phyloP scores from a whole-genome alignment of 2,329 filamentous ascomycete species.

The Pseudogymnoascus destructans region DNA sequence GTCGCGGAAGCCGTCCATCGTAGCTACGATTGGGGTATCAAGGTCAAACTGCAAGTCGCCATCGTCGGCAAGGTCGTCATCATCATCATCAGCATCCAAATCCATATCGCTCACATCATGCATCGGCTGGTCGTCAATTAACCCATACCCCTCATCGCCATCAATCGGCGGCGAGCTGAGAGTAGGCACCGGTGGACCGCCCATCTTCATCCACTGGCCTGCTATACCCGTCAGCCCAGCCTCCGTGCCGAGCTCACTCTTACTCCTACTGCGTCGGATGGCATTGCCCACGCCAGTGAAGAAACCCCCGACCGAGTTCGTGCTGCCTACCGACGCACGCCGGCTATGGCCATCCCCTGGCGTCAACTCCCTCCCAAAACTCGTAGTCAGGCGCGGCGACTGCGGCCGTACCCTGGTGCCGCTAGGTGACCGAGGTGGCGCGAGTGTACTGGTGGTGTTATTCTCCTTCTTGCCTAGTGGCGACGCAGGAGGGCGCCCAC shows the following conservation, averaged over 20 bases:
- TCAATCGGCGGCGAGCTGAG: conserved; percentile 35
- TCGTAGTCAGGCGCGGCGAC: conserved; percentile 23
- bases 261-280: conserved; percentile 40
- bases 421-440: conserved; percentile 38
- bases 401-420: conserved; percentile 36
- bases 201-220: conserved; percentile 42
- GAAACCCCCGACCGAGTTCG: conserved; percentile 27
- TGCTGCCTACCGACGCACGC: conserved; percentile 32
- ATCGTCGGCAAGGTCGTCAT: conserved; percentile 50
- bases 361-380: conserved; percentile 35
- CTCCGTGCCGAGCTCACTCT: conserved; percentile 36
- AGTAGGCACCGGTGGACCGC: conserved; percentile 44
- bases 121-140: conserved; percentile 16
- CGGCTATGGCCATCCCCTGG: conserved; percentile 32
- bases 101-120: conserved; percentile 23
- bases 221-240: conserved; percentile 31
- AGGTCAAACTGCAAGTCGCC: conserved; percentile 46
- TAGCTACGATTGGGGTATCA: conserved; percentile 48
- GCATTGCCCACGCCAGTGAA: conserved; percentile 26
- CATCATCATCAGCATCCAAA: conserved; percentile 40
- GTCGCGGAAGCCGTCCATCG: conserved; percentile 59
- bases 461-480: conserved; percentile 23
- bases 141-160: neutral
- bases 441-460: conserved; percentile 29
- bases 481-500: conserved; percentile 20